Evolutionary conservation across 164 flowering plant genomes (phyloP), one percentile per base, ranked within the genome.

Genomic region (Magnolia changhungtana): DNA sequence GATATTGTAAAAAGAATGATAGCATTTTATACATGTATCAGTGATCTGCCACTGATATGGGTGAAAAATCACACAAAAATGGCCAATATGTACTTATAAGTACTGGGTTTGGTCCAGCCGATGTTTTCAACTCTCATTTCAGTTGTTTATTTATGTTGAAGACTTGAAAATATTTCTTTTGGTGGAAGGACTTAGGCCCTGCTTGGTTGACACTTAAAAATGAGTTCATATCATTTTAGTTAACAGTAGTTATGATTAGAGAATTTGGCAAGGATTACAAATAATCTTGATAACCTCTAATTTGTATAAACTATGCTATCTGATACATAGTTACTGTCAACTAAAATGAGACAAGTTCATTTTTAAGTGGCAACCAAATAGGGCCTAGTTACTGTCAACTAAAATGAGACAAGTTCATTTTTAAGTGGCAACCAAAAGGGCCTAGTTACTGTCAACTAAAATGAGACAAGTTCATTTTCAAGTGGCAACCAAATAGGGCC

Each of bases 361-460:
- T 29, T 29, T 29, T 29, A 29, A 29, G 31, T 29, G 31, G 31
- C 31, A 29, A 1, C 31, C 31, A 29, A 29, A 29, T 29, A 5
- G 13, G 52, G 37, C 23, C n/a, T 29, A 29, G 2, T 29, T 29
- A 29, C 31, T 29, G 31, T 29, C 31, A 29, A 29, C 31, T 29
- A 29, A 29, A 29, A 29, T 2, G 31, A 29, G 31, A 29, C 31
- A 29, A 29, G 31, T 2, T 29, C 31, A 1, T 29, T 29, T 29
- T 29, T 29, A 29, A 29, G 31, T 29, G 31, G 31, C 31, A 29
- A 1, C 31, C 31, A 29, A 29, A 29, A 5, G 13, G 52, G 37
- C 23, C n/a, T n/a, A 23, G 13, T 45, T 83, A 87, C 91, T 71
- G 94, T 90, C 72, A 72, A 89, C 72, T 96, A 93, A 80, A 93